phyloP scores from a whole-genome alignment of 2,329 filamentous ascomycete species.

The Colletotrichum cereale region DNA sequence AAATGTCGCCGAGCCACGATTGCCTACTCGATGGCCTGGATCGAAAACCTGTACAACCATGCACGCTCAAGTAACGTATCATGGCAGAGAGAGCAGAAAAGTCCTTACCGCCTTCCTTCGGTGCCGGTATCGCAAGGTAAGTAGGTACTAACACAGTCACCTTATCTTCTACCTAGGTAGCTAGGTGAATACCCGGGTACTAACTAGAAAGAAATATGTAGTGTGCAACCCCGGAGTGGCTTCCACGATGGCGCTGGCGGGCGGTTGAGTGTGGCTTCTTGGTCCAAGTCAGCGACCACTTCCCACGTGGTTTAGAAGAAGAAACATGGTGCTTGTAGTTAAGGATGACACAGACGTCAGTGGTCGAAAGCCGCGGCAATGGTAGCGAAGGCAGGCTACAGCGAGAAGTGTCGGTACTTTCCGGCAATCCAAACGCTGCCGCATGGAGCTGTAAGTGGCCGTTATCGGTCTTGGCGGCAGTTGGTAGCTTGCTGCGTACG shows the following conservation, averaged over 20 bases:
- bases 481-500: background rate
- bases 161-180: background rate
- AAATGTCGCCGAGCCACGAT: background rate
- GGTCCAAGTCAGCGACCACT: background rate
- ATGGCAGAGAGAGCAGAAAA: background rate
- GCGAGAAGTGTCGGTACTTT: background rate
- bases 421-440: background rate
- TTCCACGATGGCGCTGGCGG: no score
- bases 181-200: no score
- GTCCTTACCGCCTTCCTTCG: background rate
- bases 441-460: constrained; percentile 4
- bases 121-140: background rate
- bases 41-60: background rate
- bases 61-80: constrained; percentile 11
- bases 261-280: background rate
- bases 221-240: background rate
- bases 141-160: no score
- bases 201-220: no score
- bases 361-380: background rate
- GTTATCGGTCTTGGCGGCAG: constrained; percentile 1
- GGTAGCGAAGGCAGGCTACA: constrained; percentile 2
- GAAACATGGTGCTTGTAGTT: background rate
- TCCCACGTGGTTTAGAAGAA: background rate
- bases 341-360: background rate
- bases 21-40: background rate